A percentile compares a stretch with the other conserved stretches of the same genome.
phyloP scores from a whole-genome alignment of 2,329 filamentous ascomycete species.

The Raffaelea ambrosiae region DNA sequence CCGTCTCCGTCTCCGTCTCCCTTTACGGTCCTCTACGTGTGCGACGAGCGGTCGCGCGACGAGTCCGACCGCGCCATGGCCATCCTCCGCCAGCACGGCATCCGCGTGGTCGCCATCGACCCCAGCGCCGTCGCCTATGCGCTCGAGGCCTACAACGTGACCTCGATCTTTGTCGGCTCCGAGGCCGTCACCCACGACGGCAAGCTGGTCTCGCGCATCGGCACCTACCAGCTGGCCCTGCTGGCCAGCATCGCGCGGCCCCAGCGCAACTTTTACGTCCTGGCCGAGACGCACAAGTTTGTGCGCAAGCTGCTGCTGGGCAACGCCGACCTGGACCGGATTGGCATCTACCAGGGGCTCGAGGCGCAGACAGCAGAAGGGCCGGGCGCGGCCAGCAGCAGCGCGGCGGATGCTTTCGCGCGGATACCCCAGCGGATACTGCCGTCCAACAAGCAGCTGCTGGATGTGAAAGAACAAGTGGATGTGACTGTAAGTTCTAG shows the following conservation, averaged over 20 bases:
- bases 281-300: constrained; percentile 95
- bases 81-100: constrained; percentile 61
- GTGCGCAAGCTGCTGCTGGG: constrained; percentile 76
- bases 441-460: constrained; percentile 22
- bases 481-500: constrained; percentile 56
- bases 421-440: constrained; percentile 15
- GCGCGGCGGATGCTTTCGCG: constrained; percentile 41
- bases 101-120: constrained; percentile 76
- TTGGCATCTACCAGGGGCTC: constrained; percentile 67
- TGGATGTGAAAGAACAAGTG: constrained; percentile 42
- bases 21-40: constrained; percentile 78
- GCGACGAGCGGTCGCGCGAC: constrained; percentile 39
- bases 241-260: constrained; percentile 55
- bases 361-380: constrained; percentile 58
- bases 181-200: constrained; percentile 94
- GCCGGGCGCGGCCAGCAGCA: too few relatives aligned
- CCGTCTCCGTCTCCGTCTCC: constrained; percentile 21
- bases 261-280: constrained; percentile 68
- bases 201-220: constrained; percentile 81
- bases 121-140: constrained; percentile 71
- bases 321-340: constrained; percentile 58
- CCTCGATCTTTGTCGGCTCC: constrained; percentile 58
- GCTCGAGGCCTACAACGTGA: constrained; percentile 56
- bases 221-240: constrained; percentile 76
- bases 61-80: constrained; percentile 66